Evolutionary conservation across 2,329 filamentous ascomycete species (phyloP), one percentile per base, ranked within the genome.

Genomic region (Verticillium isaacii): DNA sequence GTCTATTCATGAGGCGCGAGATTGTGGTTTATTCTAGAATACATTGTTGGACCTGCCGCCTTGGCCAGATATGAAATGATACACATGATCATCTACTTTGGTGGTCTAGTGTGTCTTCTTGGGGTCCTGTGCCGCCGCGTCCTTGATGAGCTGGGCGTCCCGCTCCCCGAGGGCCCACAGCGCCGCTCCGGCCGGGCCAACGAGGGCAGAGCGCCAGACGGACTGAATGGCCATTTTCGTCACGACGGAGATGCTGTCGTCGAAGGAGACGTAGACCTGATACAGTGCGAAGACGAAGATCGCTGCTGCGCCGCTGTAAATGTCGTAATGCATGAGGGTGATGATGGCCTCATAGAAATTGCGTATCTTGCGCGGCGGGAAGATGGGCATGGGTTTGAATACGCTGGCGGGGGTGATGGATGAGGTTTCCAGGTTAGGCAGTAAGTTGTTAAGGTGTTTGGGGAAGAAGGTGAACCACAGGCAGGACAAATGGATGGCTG

Each of bases 261-360:
- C 67, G 2, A 52, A 52, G 3, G 57, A 56, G 11, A 15, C 61
- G n/a, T 61, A 64, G 25, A 63, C 58, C 32, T 66, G 15, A 41
- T 66, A 64, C 7, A 57, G 9, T 17, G 63, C 58, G 61, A 65
- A 66, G 6, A 57, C 23, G 54, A 65, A 58, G 2, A 60, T 57
- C 1, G 62, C 65, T 11, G 41, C 41, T 4, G 59, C 57, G 1
- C 63, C 64, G 56, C 64, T 66, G 59, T 67, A 67, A 56, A 69
- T 36, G 29, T 71, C 68, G 61, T 68, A 71, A 54, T 69, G 67
- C 39, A 70, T 57, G 7, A 69, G 32, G 1, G 63, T 59, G 39
- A 67, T 29, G 0, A 39, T n/a, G 0, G 65, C 68, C 32, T 62
- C 60, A 66, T n/a, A 9, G 57, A 45, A 19, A 37, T 57, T 15